A percentile compares a stretch with the other conserved stretches of the same genome.
These are phyloP conservation scores for Alternaria sp. DNA, from an alignment of 2,329 filamentous ascomycete genomes.

Conservation along the genomic window DNA sequence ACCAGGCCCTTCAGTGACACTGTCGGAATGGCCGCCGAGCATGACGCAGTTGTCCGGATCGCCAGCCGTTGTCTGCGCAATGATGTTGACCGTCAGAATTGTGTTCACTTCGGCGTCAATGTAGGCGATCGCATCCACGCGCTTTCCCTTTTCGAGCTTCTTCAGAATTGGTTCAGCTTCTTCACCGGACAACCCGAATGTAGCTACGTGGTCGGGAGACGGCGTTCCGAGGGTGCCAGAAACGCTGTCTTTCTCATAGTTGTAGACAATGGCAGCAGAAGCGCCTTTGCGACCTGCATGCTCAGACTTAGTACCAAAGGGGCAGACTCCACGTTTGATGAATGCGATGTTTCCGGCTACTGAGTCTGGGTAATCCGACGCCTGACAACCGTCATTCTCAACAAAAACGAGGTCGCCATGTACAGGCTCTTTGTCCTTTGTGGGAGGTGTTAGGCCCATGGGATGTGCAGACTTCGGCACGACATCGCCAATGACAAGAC, in stretches of 20 bases:
- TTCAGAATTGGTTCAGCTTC: conserved; percentile 62
- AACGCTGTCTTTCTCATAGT: conserved; percentile 68
- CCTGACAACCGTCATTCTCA: conserved; percentile 42
- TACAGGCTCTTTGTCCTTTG: conserved; percentile 47
- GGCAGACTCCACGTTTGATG: conserved; percentile 72
- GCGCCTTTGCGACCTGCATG: conserved; percentile 75
- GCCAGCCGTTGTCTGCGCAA: conserved; percentile 49
- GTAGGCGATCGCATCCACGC: conserved; percentile 52
- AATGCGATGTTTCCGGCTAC: conserved; percentile 73
- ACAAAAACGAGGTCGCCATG: conserved; percentile 44
- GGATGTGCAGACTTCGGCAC: conserved; percentile 45
- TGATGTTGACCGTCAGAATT: conserved; percentile 55
- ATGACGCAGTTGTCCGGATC: conserved; percentile 50
- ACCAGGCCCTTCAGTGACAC: conserved; percentile 50
- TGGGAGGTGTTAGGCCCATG: conserved; percentile 47
- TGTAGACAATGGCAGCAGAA: conserved; percentile 75
- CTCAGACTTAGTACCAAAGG: conserved; percentile 75
- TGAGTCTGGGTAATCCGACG: conserved; percentile 65
- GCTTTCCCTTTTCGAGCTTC: conserved; percentile 59
- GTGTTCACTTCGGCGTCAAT: conserved; percentile 58
- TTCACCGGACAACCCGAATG: conserved; percentile 70
- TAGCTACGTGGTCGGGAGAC: conserved; percentile 65
- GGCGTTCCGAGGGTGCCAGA: conserved; percentile 73
- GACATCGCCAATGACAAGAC: conserved; percentile 42
- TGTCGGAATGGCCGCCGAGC: conserved; percentile 51